Evolutionary conservation across 768 basidiomycete species (phyloP).

Genomic region (Mycena capillaripes): DNA sequence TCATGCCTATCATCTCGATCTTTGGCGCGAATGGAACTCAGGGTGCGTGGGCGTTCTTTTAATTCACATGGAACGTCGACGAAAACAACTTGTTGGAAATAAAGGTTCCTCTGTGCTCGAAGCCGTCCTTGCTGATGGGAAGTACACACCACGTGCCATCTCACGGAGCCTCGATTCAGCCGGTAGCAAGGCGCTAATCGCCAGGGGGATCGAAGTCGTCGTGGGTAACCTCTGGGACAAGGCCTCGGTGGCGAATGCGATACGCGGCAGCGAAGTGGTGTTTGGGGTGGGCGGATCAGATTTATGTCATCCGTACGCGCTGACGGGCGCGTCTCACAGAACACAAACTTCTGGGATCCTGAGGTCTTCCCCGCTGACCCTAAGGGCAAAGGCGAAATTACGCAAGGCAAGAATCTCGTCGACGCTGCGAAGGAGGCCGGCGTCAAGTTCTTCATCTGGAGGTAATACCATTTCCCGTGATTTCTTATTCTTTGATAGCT

Average conservation of each 20-base stretch:
- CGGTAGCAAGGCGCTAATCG: slow-evolving; percentile 18
- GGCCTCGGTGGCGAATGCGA: slow-evolving; percentile 31
- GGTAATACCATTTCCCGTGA: slow-evolving; percentile 17
- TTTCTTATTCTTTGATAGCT: no score
- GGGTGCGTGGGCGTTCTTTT: not conserved
- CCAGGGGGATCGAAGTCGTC: slow-evolving; percentile 32
- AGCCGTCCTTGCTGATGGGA: slow-evolving; percentile 33
- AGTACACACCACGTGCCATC: slow-evolving; percentile 37
- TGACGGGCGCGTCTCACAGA: not conserved
- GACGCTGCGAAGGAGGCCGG: slow-evolving; percentile 41
- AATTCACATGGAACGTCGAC: not conserved
- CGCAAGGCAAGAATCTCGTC: slow-evolving; percentile 47
- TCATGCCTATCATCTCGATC: slow-evolving; percentile 13
- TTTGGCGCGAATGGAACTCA: slow-evolving; percentile 24
- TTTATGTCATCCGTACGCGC: no score
- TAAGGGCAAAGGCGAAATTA: slow-evolving; percentile 35
- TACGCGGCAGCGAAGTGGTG: slow-evolving; percentile 35
- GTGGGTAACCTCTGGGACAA: slow-evolving; percentile 30
- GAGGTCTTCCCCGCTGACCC: slow-evolving; percentile 33
- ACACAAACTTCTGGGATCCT: slow-evolving; percentile 43
- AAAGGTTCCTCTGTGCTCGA: slow-evolving; percentile 28
- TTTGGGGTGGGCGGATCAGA: slow-evolving; percentile 29
- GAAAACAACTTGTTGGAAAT: not conserved
- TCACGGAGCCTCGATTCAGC: slow-evolving; percentile 31
- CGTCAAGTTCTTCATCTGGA: slow-evolving; percentile 48